phyloP scores from a whole-genome alignment of 306 rosid species.

The Neltuma alba region DNA sequence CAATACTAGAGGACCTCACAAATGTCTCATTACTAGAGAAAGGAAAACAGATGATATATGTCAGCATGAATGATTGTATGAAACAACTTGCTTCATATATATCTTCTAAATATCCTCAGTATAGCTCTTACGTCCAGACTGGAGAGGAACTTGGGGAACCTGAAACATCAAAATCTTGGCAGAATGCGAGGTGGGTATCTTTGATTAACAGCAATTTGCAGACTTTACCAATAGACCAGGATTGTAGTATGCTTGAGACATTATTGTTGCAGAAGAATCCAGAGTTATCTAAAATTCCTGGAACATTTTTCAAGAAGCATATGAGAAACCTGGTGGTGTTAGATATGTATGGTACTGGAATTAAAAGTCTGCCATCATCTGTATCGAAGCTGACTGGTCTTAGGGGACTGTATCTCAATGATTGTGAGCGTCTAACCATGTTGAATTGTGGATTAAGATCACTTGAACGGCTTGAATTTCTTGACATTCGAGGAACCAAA shows the following conservation, averaged over 20 bases:
- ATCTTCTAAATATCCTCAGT: background rate
- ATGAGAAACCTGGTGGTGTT: constrained; percentile 9
- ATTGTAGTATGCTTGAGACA: constrained; percentile 12
- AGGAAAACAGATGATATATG: constrained; percentile 7
- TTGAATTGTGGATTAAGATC: background rate
- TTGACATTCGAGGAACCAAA: constrained; percentile 23
- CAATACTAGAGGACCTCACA: constrained; percentile 7
- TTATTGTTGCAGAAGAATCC: constrained; percentile 11
- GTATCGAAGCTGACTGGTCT: background rate
- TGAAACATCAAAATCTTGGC: background rate
- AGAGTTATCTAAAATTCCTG: background rate
- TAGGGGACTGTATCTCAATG: constrained; percentile 22
- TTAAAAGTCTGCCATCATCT: background rate
- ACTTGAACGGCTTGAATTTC: constrained; percentile 23
- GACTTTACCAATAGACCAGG: background rate
- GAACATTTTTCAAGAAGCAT: background rate
- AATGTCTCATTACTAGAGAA: constrained; percentile 23
- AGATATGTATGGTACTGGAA: constrained; percentile 12
- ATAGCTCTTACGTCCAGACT: background rate
- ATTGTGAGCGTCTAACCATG: background rate
- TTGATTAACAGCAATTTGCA: constrained; percentile 14
- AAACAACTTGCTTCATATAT: constrained; percentile 22
- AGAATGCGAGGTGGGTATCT: constrained; percentile 7
- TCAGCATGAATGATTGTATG: constrained; percentile 24
- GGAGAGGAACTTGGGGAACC: background rate